Evolutionary conservation across 2,329 filamentous ascomycete species (phyloP).

Genomic region (Lachnellula subtilissima): DNA sequence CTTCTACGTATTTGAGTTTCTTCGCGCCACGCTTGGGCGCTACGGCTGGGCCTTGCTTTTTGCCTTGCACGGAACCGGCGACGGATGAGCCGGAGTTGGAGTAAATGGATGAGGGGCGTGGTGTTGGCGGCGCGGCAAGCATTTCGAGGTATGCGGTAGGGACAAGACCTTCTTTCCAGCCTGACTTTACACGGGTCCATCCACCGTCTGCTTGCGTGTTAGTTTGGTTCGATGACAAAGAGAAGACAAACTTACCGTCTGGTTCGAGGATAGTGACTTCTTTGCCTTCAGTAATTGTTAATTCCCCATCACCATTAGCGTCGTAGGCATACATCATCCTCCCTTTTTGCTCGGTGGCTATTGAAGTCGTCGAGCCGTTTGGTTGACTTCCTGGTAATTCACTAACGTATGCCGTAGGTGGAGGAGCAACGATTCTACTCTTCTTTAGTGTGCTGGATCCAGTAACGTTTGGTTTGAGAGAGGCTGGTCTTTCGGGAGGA

Average conservation of each 20-base stretch:
- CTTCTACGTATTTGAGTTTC: constrained; percentile 90
- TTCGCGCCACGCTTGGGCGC: constrained; percentile 87
- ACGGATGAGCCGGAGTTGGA: constrained; percentile 73
- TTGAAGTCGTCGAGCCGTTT: constrained; percentile 37
- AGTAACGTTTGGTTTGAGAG: constrained; percentile 21
- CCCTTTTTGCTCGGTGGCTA: constrained; percentile 57
- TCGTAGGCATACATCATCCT: constrained; percentile 91
- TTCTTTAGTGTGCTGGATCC: constrained; percentile 39
- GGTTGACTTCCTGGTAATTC: constrained; percentile 51
- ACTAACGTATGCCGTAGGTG: constrained; percentile 74
- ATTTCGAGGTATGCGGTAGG: constrained; percentile 81
- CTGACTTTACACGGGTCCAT: constrained; percentile 80
- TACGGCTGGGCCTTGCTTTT: constrained; percentile 53
- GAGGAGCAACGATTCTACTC: constrained; percentile 79
- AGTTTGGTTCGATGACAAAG: constrained; percentile 20
- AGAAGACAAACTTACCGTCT: constrained; percentile 64
- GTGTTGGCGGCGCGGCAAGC: constrained; percentile 38
- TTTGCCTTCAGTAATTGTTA: constrained; percentile 73
- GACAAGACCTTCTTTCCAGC: constrained; percentile 76
- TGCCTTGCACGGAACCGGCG: constrained; percentile 41
- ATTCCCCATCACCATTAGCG: constrained; percentile 72
- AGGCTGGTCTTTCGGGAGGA: constrained; percentile 32
- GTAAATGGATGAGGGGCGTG: constrained; percentile 67
- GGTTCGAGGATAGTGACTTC: constrained; percentile 76
- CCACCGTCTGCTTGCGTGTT: constrained; percentile 65